Evolutionary conservation across 306 rosid genomes (phyloP).

Genomic region (Argentina anserina): DNA sequence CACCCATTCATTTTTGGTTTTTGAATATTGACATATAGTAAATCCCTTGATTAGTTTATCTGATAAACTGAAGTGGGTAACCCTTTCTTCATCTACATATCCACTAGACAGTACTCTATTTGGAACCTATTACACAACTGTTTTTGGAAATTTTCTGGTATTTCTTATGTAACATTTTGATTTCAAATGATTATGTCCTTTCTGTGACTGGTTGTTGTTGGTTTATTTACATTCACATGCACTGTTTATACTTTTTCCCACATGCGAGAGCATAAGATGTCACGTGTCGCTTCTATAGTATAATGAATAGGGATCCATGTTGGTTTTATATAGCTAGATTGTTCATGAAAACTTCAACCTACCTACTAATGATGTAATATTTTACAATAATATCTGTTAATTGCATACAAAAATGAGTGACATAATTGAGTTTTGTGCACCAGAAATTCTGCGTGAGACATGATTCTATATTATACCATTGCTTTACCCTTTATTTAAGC

Average conservation of each 20-base stretch:
- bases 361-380: not conserved
- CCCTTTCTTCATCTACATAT: not conserved
- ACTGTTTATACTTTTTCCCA: not conserved
- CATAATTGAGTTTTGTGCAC: not conserved
- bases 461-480: not conserved
- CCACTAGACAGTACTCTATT: not conserved
- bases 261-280: not conserved
- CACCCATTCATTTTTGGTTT: not conserved
- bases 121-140: not conserved
- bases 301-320: not conserved
- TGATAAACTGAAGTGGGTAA: not conserved
- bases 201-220: not conserved
- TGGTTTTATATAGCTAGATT: not conserved
- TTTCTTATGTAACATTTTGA: not conserved
- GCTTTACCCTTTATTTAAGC: not conserved
- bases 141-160: not conserved
- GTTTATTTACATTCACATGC: constrained; percentile 2
- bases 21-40: not conserved
- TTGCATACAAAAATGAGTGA: not conserved
- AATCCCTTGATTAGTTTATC: not conserved
- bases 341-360: constrained; percentile 3
- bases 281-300: constrained; percentile 8
- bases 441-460: not conserved
- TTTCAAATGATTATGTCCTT: not conserved
- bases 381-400: not conserved